These are phyloP conservation scores for Chlamydomonas incerta DNA, from an alignment of 139 green algal species.

Conservation along the genomic window DNA sequence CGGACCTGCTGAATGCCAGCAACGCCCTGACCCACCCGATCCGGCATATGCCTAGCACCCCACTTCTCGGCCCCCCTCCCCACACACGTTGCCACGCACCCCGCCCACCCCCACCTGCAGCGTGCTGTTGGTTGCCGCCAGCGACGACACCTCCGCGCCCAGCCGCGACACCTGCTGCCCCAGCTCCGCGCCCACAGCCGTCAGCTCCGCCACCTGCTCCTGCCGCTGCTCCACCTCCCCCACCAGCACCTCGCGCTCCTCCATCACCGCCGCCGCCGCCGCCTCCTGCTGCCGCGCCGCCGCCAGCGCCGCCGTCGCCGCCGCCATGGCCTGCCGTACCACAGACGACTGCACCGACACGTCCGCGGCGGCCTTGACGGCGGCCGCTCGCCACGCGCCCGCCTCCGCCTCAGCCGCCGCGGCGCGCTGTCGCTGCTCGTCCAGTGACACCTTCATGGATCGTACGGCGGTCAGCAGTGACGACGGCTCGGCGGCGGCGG, in stretches of 20 bases:
- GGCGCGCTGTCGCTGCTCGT: background rate
- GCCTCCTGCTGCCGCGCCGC: background rate
- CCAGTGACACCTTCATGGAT: background rate
- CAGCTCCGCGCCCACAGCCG: background rate
- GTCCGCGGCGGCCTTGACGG: background rate
- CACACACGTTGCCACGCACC: too few relatives aligned
- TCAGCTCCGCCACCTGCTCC: constrained; percentile 2
- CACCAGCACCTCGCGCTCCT: background rate
- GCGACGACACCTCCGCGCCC: background rate
- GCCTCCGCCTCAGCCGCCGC: background rate
- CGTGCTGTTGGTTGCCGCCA: background rate
- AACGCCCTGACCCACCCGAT: too few relatives aligned
- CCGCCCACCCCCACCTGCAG: background rate
- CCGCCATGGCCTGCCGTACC: background rate
- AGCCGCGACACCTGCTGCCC: background rate
- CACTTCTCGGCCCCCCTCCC: too few relatives aligned
- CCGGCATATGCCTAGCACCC: too few relatives aligned
- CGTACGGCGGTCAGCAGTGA: background rate
- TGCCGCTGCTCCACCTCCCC: constrained; percentile 7
- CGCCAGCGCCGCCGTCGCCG: background rate
- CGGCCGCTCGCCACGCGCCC: background rate
- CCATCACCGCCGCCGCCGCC: background rate
- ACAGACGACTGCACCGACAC: background rate
- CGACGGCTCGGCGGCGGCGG: too few relatives aligned
- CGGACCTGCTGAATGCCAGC: too few relatives aligned